Conservation (phyloP, 2,329 filamentous ascomycete genomes). For the Curvularia spicifera region DNA sequence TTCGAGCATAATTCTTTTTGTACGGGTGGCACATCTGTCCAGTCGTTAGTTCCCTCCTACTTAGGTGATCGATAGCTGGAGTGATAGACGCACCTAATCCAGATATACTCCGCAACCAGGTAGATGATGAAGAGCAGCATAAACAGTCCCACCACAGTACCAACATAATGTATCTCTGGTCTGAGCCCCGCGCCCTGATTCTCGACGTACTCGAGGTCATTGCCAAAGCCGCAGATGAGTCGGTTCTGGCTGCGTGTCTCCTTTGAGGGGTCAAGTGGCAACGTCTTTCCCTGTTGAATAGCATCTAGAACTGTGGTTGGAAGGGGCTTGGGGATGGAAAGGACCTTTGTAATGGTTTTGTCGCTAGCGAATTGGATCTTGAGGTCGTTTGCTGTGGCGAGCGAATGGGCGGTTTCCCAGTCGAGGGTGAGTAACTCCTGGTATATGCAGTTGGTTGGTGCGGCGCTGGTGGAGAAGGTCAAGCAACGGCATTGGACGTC, state of each 20-base stretch:
- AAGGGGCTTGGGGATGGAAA: slow-evolving; percentile 25
- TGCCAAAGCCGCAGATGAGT: slow-evolving; percentile 34
- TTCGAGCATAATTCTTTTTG: slow-evolving; percentile 1
- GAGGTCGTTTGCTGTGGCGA: slow-evolving; percentile 32
- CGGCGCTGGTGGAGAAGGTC: slow-evolving; percentile 28
- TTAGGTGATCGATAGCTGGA: too few relatives aligned
- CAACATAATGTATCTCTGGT: slow-evolving; percentile 23
- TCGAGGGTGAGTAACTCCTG: slow-evolving; percentile 29
- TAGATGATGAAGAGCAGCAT: slow-evolving; percentile 28
- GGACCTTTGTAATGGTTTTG: slow-evolving; percentile 28
- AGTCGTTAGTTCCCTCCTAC: too few relatives aligned
- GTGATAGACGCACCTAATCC: slow-evolving; percentile 27
- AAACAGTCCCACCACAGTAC: slow-evolving; percentile 27
- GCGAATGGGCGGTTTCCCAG: slow-evolving; percentile 32
- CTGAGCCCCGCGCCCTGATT: background rate
- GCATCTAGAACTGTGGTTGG: slow-evolving; percentile 27
- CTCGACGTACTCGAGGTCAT: slow-evolving; percentile 29
- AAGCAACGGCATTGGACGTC: slow-evolving; percentile 38
- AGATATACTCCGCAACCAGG: slow-evolving; percentile 26
- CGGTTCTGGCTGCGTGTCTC: slow-evolving; percentile 25
- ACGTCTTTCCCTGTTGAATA: slow-evolving; percentile 20
- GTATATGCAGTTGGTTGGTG: slow-evolving; percentile 30
- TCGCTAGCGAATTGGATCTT: slow-evolving; percentile 35
- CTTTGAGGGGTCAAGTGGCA: slow-evolving; percentile 10
- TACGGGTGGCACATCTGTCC: slow-evolving; percentile 16